Base-by-base conservation (phyloP, 2,329 filamentous ascomycete genomes). In the Ceratocystis cubensis region DNA sequence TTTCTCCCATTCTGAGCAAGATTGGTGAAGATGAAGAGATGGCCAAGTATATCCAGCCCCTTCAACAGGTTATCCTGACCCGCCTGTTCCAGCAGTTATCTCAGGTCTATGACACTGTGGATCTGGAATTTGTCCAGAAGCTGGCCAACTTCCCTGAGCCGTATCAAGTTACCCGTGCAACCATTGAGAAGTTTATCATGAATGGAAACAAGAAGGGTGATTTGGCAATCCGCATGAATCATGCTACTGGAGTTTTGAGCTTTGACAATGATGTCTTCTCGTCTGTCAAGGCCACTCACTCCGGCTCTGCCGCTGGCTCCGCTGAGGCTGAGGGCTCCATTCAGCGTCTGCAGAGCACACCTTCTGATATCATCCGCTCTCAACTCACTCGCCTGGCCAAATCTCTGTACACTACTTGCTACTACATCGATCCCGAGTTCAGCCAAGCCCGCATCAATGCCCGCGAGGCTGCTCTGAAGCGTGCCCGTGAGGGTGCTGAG, bases 101-200 rank as follows among this genome's bases (percentile, higher is more conserved):
- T 50, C 94, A 99, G 77, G 94, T 99, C 65, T 99, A 99, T 78
- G 95, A 97, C 78, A 96, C 94, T 59, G 93, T 99, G 66, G 91
- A 97, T 75, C 84, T 99, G 69, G 84, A 85, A 72, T 97, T 97
- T 72, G 93, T 99, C 61, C 88, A 96, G 76, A 87, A 89, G 73
- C 88, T 99, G 65, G 94, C 94, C 69, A 84, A 94, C 74, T 99
- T 99, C 82, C 94, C 94, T 8, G 92, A 96, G 75, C 91, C 94
- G 53, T 97, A 95, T 84, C 88, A 96, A 78, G 91, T 97, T 71
- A 88, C 84, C 70, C 87, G 89, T 65, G 86, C 88, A 71, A 96
- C 90, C 69, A 95, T 99, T 71, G 94, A 99, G 82, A 99, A 97
- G 80, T 99, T 99, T 82, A 97, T 99, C 82, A 99, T 99, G 94